These are phyloP conservation scores for Camellia japonica DNA, from an alignment of 148 eudicot species.

Conservation along the genomic window DNA sequence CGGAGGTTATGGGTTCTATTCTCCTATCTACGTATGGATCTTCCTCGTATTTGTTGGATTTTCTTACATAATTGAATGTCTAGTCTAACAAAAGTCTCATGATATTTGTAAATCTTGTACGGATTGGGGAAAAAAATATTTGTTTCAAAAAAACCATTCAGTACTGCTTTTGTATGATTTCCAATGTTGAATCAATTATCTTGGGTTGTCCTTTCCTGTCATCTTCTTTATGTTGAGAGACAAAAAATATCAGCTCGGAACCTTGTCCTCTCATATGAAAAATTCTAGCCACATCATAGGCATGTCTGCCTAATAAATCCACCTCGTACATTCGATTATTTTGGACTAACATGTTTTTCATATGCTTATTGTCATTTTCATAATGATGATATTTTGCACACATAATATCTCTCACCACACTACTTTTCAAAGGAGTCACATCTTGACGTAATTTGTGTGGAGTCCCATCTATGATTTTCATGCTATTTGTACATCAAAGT, in stretches of 20 bases:
- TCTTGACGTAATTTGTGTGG: neutral
- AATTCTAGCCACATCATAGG: slow-evolving; percentile 3
- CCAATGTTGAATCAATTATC: neutral
- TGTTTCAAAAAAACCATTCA: no score
- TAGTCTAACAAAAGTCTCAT: no score
- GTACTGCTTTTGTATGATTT: no score
- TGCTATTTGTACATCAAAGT: no score
- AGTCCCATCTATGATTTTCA: no score
- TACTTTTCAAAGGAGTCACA: neutral
- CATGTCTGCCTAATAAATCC: neutral
- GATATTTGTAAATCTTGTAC: no score
- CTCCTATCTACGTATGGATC: no score
- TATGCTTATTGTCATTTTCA: neutral
- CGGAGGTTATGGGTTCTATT: no score
- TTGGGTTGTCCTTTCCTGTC: neutral
- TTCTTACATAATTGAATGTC: no score
- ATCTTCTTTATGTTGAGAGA: neutral
- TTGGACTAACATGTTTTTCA: neutral
- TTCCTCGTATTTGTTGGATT: no score
- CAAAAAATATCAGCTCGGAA: neutral
- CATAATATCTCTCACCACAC: no score
- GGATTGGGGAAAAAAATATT: no score
- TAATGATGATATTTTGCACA: neutral
- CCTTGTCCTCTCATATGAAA: neutral
- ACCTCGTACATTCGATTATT: neutral